A percentile compares a stretch with the other conserved stretches of the same genome.
These are phyloP conservation scores for Graphiopsis chlorocephala DNA, from an alignment of 2,329 filamentous ascomycete species.

Conservation along the genomic window DNA sequence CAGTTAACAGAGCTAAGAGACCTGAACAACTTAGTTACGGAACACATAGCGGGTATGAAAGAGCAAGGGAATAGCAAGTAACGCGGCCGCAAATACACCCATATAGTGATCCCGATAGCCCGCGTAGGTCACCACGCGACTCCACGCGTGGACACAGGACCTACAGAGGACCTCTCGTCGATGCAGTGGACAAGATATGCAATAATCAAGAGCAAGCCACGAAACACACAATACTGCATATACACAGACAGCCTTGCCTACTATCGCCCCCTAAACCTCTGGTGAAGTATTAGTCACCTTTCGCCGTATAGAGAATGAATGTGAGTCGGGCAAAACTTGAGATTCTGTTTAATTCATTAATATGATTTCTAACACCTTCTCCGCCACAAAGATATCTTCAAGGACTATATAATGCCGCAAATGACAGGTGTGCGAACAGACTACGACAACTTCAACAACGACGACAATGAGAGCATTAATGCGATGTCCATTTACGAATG, in stretches of 20 bases:
- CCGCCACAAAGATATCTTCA: slow-evolving; percentile 28
- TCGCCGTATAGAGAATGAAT: slow-evolving; percentile 11
- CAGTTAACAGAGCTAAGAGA: slow-evolving; percentile 14
- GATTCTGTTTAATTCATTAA: background rate
- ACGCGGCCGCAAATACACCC: background rate
- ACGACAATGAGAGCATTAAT: slow-evolving; percentile 12
- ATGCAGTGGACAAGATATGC: background rate
- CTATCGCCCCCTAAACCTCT: background rate
- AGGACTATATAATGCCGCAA: slow-evolving; percentile 25
- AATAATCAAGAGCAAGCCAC: background rate
- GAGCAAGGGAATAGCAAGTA: slow-evolving; percentile 1
- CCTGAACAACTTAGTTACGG: slow-evolving; percentile 2
- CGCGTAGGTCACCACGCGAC: no score
- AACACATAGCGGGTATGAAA: slow-evolving; percentile 4
- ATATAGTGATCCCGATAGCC: background rate
- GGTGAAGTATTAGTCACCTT: slow-evolving; percentile 2
- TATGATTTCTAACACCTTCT: background rate
- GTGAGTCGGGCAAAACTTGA: slow-evolving; percentile 1
- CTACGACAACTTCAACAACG: slow-evolving; percentile 32
- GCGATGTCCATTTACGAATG: slow-evolving; percentile 15
- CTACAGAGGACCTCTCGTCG: background rate
- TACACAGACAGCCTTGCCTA: slow-evolving; percentile 4
- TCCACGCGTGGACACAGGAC: background rate
- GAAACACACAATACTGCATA: background rate
- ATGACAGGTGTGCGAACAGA: slow-evolving; percentile 17